These are phyloP conservation scores for Bacidia gigantensis DNA, from an alignment of 495 filamentous ascomycete species.

Conservation along the genomic window DNA sequence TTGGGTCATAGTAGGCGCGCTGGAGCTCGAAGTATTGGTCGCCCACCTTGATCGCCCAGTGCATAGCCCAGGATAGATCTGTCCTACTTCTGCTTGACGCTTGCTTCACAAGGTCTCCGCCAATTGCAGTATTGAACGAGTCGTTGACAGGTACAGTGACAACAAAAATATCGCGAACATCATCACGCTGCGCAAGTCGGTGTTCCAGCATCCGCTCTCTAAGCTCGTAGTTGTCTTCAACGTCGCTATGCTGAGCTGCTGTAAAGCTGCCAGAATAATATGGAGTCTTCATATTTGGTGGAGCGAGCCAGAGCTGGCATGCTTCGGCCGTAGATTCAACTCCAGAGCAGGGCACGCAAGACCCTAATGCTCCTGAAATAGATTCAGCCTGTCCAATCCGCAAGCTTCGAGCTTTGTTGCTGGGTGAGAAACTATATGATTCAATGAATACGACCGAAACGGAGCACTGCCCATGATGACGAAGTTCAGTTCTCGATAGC, in stretches of 20 bases:
- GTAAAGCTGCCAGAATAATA: conserved; percentile 6
- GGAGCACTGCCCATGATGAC: no score
- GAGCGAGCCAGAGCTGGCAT: no score
- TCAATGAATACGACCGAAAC: no score
- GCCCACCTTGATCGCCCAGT: conserved; percentile 10
- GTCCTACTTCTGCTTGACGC: conserved; percentile 1
- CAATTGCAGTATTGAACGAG: background rate
- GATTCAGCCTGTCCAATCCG: no score
- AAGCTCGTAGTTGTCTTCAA: conserved; percentile 7
- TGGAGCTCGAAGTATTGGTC: conserved; percentile 12
- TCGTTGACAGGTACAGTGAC: conserved; percentile 6
- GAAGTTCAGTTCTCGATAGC: no score
- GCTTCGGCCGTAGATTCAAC: no score
- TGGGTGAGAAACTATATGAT: no score
- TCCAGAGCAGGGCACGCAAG: no score
- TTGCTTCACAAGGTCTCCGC: conserved; percentile 2
- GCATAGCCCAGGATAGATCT: conserved; percentile 7
- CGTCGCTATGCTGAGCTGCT: conserved; percentile 5
- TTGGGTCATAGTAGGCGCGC: conserved; percentile 6
- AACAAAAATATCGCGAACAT: conserved; percentile 8
- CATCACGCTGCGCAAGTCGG: conserved; percentile 4
- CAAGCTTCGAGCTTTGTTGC: no score
- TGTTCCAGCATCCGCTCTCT: conserved; percentile 9
- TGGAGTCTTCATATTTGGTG: conserved; percentile 8
- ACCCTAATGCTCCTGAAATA: no score